Percentiles rank a stretch among this genome's conserved stretches.
Conservation (phyloP, 208 protist genomes). For the Crithidia acanthocephali region DNA sequence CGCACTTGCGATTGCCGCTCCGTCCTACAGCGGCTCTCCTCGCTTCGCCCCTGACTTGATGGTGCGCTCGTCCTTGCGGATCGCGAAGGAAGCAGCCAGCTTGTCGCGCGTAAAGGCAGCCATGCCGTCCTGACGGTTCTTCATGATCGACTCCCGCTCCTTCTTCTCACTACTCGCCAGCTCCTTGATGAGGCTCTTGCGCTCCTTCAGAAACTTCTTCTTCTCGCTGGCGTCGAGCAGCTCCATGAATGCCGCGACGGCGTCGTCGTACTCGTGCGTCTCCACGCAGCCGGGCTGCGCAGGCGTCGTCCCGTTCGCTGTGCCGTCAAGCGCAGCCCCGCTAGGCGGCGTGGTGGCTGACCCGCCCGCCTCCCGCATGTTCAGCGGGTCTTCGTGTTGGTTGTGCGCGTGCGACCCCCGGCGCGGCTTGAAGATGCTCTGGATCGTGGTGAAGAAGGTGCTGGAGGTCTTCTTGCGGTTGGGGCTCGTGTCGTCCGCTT, state of each 20-base stretch:
- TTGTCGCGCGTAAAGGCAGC: constrained; percentile 35
- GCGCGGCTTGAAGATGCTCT: constrained; percentile 24
- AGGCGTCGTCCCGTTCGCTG: neutral
- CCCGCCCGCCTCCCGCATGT: neutral
- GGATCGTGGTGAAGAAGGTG: constrained; percentile 23
- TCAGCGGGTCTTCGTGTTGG: constrained; percentile 19
- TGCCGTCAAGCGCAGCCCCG: neutral
- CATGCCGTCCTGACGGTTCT: constrained; percentile 35
- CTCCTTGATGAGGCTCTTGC: constrained; percentile 41
- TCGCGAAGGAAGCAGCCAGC: constrained; percentile 22
- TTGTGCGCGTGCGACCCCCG: constrained; percentile 4
- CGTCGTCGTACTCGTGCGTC: constrained; percentile 17
- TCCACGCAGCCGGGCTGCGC: neutral
- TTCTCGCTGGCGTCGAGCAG: constrained; percentile 29
- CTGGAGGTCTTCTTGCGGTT: constrained; percentile 17
- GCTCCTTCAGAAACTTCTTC: constrained; percentile 45
- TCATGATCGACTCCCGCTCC: constrained; percentile 30
- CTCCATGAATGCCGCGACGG: constrained; percentile 22
- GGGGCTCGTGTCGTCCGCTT: neutral
- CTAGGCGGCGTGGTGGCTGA: neutral
- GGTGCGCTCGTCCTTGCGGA: constrained; percentile 17
- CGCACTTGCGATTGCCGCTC: neutral
- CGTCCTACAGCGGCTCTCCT: constrained; percentile 8
- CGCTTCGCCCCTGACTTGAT: constrained; percentile 16
- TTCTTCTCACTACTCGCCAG: constrained; percentile 43